Percentiles rank a stretch among this genome's conserved stretches.
Evolutionary conservation across 352 stramenopile species (phyloP).

Genomic region (Globisporangium radiosum): DNA sequence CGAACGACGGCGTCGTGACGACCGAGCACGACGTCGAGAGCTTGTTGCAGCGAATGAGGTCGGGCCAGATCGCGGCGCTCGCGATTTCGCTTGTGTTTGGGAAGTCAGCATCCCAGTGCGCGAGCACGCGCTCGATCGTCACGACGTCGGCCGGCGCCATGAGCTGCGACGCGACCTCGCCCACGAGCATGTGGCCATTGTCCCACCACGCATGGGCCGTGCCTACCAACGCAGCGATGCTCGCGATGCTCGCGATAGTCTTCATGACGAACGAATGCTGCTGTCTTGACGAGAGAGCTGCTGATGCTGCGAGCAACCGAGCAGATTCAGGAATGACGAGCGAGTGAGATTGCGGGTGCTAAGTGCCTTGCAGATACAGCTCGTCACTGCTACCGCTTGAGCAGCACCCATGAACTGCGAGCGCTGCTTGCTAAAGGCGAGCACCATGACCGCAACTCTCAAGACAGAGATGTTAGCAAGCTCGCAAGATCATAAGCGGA

Average conservation of each 20-base stretch:
- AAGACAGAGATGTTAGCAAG: no score
- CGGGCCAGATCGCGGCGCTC: constrained; percentile 43
- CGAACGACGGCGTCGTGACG: constrained; percentile 31
- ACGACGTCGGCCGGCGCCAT: constrained; percentile 32
- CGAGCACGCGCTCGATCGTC: constrained; percentile 41
- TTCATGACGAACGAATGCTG: neutral
- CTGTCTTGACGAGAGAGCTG: no score
- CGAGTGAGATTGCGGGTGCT: neutral
- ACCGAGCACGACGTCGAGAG: constrained; percentile 30
- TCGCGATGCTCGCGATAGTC: neutral
- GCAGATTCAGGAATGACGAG: neutral
- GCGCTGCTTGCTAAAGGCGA: no score
- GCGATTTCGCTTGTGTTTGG: constrained; percentile 44
- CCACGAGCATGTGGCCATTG: constrained; percentile 59
- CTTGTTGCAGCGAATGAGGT: constrained; percentile 49
- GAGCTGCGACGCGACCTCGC: constrained; percentile 43
- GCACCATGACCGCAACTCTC: no score
- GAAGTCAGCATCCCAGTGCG: constrained; percentile 43
- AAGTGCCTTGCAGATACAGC: neutral
- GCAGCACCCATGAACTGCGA: neutral
- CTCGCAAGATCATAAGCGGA: no score
- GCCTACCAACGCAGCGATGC: neutral
- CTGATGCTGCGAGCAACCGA: neutral
- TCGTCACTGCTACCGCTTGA: neutral
- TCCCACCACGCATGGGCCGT: constrained; percentile 35